Base-by-base conservation (phyloP, 768 basidiomycete species). In the Mycena metata region DNA sequence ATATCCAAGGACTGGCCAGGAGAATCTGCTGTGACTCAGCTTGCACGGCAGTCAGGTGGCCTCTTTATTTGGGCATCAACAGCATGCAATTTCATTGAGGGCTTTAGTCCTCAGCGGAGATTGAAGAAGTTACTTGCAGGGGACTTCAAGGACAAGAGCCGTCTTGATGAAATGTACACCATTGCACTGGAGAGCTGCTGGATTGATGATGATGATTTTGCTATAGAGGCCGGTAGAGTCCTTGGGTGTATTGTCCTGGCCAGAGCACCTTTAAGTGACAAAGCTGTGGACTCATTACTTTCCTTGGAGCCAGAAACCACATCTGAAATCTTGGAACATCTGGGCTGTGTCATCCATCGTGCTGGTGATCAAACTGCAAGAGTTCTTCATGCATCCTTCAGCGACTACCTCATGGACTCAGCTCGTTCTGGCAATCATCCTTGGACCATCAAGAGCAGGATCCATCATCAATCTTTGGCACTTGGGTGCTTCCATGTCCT, bases 11-110 rank as follows among this genome's bases (percentile, higher is more conserved):
- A 46, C 3, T 76, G 75, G 75, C 75, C 75, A 3, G 75, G 70
- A 11, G 49, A 63, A 3, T 16, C 52, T 5, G 51, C 23, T 11
- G 71, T 73, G 9, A 12, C 43, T 5, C 45, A 15, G 13, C 45
- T 77, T 21, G 62, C 66, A 10, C 15, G 19, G 12, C 46, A 39
- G 6, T 59, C 75, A 8, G 58, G 52, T 19, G 75, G 75, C 2
- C 61, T 76, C 0, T 76, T 77, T 58, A 72, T 75, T 16, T 77
- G 76, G 76, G 73, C 73, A 17, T 59, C 69, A 6, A 74, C 71
- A 10, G 76, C 75, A 6, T 57, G 47, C 46, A 66, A 65, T 23
- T 76, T 73, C 41, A 74, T 76, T 21, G n/a, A n/a, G 4, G 23
- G 21, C 15, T 55, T 19, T 26, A 9, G 55, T 16, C 52, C 52